Evolutionary conservation across 2,329 filamentous ascomycete species (phyloP).

Genomic region (Arthroderma uncinatum): DNA sequence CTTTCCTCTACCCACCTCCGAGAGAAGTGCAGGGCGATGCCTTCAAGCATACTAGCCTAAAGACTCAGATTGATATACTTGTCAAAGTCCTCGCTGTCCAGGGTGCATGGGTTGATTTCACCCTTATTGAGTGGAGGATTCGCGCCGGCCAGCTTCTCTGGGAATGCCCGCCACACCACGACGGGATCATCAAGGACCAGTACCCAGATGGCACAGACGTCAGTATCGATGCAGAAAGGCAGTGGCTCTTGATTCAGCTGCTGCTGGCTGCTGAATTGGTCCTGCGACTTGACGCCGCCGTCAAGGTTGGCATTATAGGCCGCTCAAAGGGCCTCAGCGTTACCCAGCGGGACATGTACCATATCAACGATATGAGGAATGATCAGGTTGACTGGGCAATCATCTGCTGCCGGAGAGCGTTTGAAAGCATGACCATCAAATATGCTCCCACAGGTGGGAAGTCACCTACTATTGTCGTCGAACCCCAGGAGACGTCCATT

Average conservation of each 20-base stretch:
- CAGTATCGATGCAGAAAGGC: conserved; percentile 32
- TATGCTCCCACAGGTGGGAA: conserved; percentile 12
- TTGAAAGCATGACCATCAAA: conserved; percentile 40
- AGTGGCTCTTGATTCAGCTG: conserved; percentile 46
- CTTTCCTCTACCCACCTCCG: conserved; percentile 29
- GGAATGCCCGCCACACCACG: conserved; percentile 28
- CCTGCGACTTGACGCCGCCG: conserved; percentile 42
- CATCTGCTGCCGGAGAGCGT: conserved; percentile 42
- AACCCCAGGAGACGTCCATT: not conserved
- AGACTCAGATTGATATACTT: conserved; percentile 37
- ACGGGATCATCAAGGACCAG: conserved; percentile 21
- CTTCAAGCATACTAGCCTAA: conserved; percentile 24
- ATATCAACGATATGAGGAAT: conserved; percentile 39
- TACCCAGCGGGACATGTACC: conserved; percentile 34
- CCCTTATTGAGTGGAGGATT: conserved; percentile 37
- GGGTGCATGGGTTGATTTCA: conserved; percentile 40
- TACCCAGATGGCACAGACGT: conserved; percentile 14
- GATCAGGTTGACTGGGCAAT: conserved; percentile 48
- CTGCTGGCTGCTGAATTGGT: conserved; percentile 45
- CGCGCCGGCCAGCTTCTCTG: conserved; percentile 38
- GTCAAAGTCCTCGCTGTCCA: conserved; percentile 33
- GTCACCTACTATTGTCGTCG: not conserved
- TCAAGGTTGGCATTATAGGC: conserved; percentile 32
- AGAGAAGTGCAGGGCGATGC: conserved; percentile 14
- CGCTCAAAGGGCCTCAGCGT: conserved; percentile 31